Conservation (phyloP, 164 flowering plant genomes). For the Aristolochia contorta region DNA sequence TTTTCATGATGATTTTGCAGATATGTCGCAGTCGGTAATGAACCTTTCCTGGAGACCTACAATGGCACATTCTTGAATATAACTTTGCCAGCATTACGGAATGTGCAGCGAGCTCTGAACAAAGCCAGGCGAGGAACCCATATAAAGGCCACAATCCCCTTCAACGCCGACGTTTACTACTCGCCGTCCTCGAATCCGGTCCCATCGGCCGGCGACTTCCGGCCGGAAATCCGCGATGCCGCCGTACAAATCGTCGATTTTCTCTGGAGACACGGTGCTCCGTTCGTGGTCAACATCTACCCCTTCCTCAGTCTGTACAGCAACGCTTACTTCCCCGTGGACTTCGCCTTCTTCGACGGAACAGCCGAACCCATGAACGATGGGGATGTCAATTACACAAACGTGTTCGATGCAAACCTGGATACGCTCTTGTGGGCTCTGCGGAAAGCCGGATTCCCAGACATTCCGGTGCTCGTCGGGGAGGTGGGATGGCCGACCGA, state of each 20-base stretch:
- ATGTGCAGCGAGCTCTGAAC: conserved; percentile 63
- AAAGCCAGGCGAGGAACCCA: conserved; percentile 31
- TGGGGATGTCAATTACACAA: conserved; percentile 42
- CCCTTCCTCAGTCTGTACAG: conserved; percentile 86
- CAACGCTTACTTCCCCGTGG: conserved; percentile 61
- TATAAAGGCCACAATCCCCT: conserved; percentile 67
- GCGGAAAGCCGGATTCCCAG: conserved; percentile 54
- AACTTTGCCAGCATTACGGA: conserved; percentile 61
- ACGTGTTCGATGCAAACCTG: conserved; percentile 83
- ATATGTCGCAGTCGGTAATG: conserved; percentile 89
- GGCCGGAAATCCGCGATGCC: conserved; percentile 54
- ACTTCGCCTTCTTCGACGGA: conserved; percentile 83
- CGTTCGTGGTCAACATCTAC: conserved; percentile 87
- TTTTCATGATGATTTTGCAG: conserved; percentile 24
- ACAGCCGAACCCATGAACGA: conserved; percentile 40
- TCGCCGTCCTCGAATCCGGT: conserved; percentile 68
- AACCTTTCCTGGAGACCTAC: conserved; percentile 67
- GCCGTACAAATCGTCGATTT: conserved; percentile 45
- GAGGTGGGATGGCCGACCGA: conserved; percentile 99
- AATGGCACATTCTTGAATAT: conserved; percentile 40
- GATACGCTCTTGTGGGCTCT: conserved; percentile 69
- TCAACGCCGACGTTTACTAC: conserved; percentile 68
- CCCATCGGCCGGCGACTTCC: conserved; percentile 81
- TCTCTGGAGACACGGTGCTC: conserved; percentile 43
- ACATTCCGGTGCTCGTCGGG: conserved; percentile 60